Base-by-base conservation (phyloP, 2,329 filamentous ascomycete species). In the Aspergillus aculeatus region DNA sequence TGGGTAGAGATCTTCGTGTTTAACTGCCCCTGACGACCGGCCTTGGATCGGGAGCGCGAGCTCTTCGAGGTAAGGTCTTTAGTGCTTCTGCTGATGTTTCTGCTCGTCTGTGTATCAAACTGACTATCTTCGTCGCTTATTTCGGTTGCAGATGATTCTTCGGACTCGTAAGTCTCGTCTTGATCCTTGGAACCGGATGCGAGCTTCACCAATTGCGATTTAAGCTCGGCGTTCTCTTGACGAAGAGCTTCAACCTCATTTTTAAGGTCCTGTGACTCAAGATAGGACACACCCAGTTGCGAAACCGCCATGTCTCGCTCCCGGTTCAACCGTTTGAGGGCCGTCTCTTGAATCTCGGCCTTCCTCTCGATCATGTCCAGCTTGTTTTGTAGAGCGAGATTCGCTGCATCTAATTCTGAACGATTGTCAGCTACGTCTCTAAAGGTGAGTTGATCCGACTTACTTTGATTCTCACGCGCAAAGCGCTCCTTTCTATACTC, bases 281-380 rank as follows among this genome's bases (percentile, higher is more conserved):
- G 79, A 65, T 82, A 86, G 1, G 84, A 84, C 23, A 83, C 79
- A 9, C 81, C 82, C 21, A 86, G 73, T 62, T 87, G 84, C 23
- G 79, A 80, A n/a, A 84, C 77, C 41, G 85, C 80, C 57, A 81
- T 81, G 64, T 87, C 84, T 38, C 84, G 80, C 65, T 88, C 85
- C 41, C 81, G 78, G 19, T 77, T 82, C 47, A 86, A 69, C 16
- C 81, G 81, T 67, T 83, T 83, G 58, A 84, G 77, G 5, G 81
- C 78, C 44, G 82, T 80, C 48, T 86, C 83, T 23, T 82, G 76
- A 4, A 83, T 77, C 21, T 82, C 79, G 2, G 77, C 70, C 70
- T 86, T 86, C 47, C 84, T 82, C 61, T 85, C 82, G 16, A 81
- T 76, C 52, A 82, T 77, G 54, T 85, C 82, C 4, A 86, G 73